Evolutionary conservation across 805 yeast species (phyloP).

Genomic region (Candida wancherniae): DNA sequence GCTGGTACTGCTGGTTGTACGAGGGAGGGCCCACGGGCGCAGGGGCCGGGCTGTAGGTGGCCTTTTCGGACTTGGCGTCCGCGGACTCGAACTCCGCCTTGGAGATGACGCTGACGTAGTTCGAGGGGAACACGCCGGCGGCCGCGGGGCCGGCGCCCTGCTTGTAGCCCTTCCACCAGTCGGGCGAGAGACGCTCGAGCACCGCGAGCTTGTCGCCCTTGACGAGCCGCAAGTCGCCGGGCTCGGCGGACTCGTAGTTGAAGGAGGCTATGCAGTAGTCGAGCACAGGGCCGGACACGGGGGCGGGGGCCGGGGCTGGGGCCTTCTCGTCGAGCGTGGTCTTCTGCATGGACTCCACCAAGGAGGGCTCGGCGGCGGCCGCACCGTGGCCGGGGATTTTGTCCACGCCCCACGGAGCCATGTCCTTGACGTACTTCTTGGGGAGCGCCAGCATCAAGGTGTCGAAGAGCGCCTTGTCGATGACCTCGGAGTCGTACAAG

Average conservation of each 20-base stretch:
- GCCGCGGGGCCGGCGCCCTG: slow-evolving; percentile 33
- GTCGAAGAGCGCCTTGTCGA: slow-evolving; percentile 51
- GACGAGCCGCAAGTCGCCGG: slow-evolving; percentile 62
- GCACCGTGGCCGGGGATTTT: slow-evolving; percentile 15
- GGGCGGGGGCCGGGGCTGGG: slow-evolving; percentile 17
- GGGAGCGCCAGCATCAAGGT: slow-evolving; percentile 54
- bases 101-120: slow-evolving; percentile 57
- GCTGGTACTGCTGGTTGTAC: slow-evolving; percentile 2
- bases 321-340: slow-evolving; percentile 15
- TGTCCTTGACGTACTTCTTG: slow-evolving; percentile 46
- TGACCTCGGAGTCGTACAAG: slow-evolving; percentile 67
- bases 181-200: slow-evolving; percentile 66
- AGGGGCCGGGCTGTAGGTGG: slow-evolving; percentile 6
- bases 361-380: slow-evolving; percentile 1
- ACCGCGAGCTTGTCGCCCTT: slow-evolving; percentile 70
- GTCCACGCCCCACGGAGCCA: slow-evolving; percentile 43
- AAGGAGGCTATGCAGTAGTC: slow-evolving; percentile 61
- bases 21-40: slow-evolving; percentile 1
- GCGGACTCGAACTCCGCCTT: slow-evolving; percentile 27
- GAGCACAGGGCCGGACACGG: slow-evolving; percentile 12
- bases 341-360: slow-evolving; percentile 8
- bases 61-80: slow-evolving; percentile 16
- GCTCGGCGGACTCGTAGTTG: slow-evolving; percentile 68
- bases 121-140: slow-evolving; percentile 85
- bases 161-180: slow-evolving; percentile 85